Evolutionary conservation across 108 stramenopile species (phyloP).

Genomic region (Epithemia pelagica): DNA sequence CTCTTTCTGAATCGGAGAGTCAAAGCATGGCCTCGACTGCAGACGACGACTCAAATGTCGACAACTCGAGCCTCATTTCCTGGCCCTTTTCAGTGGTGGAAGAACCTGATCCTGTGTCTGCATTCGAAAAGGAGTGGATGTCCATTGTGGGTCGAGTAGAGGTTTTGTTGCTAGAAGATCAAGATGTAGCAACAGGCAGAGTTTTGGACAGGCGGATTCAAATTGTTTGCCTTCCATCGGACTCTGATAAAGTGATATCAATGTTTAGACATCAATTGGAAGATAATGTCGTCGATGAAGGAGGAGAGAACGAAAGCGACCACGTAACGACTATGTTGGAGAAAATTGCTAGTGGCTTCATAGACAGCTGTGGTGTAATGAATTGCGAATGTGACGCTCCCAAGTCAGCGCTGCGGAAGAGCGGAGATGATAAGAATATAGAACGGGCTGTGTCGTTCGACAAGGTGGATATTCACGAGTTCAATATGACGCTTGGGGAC

Average conservation of each 20-base stretch:
- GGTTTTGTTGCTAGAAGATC: not conserved
- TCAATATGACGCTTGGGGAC: slow-evolving; percentile 53
- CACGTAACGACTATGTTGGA: not conserved
- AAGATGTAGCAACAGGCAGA: not conserved
- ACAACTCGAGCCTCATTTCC: not conserved
- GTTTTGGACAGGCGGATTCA: not conserved
- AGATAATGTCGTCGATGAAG: not conserved
- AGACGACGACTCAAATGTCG: no score
- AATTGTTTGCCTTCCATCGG: not conserved
- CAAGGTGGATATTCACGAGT: slow-evolving; percentile 36
- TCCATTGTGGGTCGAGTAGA: not conserved
- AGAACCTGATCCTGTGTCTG: not conserved
- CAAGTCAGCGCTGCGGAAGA: slow-evolving; percentile 1
- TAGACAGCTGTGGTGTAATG: not conserved
- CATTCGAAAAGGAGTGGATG: not conserved
- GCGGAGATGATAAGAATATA: not conserved
- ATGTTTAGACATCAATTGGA: not conserved
- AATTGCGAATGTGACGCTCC: not conserved
- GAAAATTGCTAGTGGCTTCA: not conserved
- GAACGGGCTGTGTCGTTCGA: slow-evolving; percentile 13
- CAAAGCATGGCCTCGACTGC: no score
- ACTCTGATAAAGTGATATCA: not conserved
- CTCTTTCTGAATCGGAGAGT: no score
- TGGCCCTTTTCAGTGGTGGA: not conserved
- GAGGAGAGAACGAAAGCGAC: not conserved